phyloP scores from a whole-genome alignment of 257 asterid genomes.

The Verbascum thapsus region DNA sequence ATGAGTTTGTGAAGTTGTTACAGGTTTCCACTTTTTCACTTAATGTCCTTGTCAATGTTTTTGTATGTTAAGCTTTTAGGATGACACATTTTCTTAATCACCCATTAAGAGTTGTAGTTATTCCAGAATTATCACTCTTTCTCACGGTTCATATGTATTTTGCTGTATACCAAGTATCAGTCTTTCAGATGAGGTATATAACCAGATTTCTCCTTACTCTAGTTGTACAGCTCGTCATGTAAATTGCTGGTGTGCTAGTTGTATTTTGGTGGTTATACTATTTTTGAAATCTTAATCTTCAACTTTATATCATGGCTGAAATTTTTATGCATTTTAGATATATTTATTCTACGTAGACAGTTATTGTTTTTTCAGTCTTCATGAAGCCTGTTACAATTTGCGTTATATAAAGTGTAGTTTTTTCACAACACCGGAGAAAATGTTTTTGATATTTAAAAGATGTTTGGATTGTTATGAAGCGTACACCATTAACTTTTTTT shows the following conservation, averaged over 20 bases:
- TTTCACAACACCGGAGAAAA: not conserved
- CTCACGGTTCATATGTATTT: not conserved
- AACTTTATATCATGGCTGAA: constrained; percentile 15
- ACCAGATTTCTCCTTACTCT: no score
- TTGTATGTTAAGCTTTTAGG: constrained; percentile 1
- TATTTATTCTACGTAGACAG: constrained; percentile 7
- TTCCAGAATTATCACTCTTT: constrained; percentile 6
- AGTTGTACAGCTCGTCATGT: not conserved
- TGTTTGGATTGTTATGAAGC: constrained; percentile 4
- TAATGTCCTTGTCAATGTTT: constrained; percentile 5
- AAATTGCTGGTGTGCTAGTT: constrained; percentile 7
- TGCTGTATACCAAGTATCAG: constrained; percentile 24
- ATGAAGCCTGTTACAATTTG: constrained; percentile 16
- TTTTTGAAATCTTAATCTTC: constrained; percentile 12
- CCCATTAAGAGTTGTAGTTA: constrained; percentile 7
- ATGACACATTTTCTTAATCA: not conserved
- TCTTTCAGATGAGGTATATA: no score
- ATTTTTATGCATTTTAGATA: constrained; percentile 10
- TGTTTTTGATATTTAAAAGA: constrained; percentile 2
- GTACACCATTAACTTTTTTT: not conserved
- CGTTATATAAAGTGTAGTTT: not conserved
- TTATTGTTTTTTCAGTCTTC: constrained; percentile 15
- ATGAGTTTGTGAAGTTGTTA: constrained; percentile 89
- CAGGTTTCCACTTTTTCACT: constrained; percentile 58
- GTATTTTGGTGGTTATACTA: constrained; percentile 5